Evolutionary conservation across 2,329 filamentous ascomycete species (phyloP).

Genomic region (Cladobotryum mycophilum): DNA sequence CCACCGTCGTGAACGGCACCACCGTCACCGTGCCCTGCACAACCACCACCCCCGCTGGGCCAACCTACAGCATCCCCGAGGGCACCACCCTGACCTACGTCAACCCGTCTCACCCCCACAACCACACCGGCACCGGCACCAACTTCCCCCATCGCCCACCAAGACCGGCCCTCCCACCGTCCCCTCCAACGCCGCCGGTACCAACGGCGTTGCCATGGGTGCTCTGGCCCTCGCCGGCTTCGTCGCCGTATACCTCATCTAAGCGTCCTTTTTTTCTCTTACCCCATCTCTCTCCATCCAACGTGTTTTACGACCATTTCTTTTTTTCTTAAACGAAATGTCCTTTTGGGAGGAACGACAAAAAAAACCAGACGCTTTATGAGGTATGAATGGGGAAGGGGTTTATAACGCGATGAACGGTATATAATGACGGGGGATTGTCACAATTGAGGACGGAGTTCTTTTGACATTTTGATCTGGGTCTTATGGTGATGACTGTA

Average conservation of each 20-base stretch:
- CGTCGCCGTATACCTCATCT: slow-evolving; percentile 36
- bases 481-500: too few species aligned
- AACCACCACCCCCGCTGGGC: slow-evolving; percentile 8
- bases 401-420: slow-evolving; percentile 2
- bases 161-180: slow-evolving; percentile 12
- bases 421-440: not conserved
- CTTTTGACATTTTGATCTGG: too few species aligned
- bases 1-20: slow-evolving; percentile 2
- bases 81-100: too few species aligned
- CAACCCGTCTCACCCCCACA: not conserved
- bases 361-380: slow-evolving; percentile 2
- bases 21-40: slow-evolving; percentile 4
- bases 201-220: slow-evolving; percentile 27
- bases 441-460: too few species aligned
- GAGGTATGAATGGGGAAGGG: not conserved
- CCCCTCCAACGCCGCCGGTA: slow-evolving; percentile 22
- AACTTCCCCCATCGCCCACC: not conserved
- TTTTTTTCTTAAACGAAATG: slow-evolving; percentile 3
- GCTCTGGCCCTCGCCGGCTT: slow-evolving; percentile 34
- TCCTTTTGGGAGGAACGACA: not conserved
- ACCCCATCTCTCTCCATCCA: not conserved
- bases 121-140: not conserved
- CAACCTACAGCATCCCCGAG: not conserved
- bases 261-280: slow-evolving; percentile 10
- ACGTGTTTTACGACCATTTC: slow-evolving; percentile 7